Conservation (phyloP, 495 filamentous ascomycete species). For the Hypoxylon crocopeplum region DNA sequence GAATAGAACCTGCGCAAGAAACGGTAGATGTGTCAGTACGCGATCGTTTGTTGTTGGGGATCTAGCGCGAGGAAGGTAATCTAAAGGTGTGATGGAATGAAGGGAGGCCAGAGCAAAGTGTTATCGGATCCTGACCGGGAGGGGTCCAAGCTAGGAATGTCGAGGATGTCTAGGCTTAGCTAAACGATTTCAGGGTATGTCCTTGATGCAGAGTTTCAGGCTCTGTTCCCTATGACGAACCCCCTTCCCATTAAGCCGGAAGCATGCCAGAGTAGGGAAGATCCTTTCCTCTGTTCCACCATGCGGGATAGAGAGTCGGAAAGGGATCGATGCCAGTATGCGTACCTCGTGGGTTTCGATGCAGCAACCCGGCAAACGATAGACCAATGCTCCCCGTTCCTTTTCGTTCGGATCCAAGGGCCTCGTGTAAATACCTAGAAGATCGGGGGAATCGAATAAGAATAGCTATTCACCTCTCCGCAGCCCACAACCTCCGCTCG, state of each 20-base stretch:
- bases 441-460: too few relatives aligned
- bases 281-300: conserved; percentile 33
- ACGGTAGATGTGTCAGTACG: conserved; percentile 19
- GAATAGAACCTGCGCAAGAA: conserved; percentile 15
- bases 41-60: conserved; percentile 33
- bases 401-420: conserved; percentile 14
- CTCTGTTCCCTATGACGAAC: conserved; percentile 76
- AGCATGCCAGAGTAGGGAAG: conserved; percentile 30
- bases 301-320: conserved; percentile 28
- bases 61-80: conserved; percentile 19
- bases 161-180: conserved; percentile 29
- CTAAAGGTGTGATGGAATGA: conserved; percentile 38
- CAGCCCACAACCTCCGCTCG: too few relatives aligned
- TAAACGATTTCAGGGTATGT: conserved; percentile 48
- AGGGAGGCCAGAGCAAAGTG: conserved; percentile 35
- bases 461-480: too few relatives aligned
- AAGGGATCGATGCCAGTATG: conserved; percentile 39
- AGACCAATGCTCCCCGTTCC: conserved; percentile 26
- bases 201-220: conserved; percentile 77
- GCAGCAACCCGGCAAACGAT: conserved; percentile 38
- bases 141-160: conserved; percentile 36
- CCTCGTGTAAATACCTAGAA: too few relatives aligned
- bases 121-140: conserved; percentile 24
- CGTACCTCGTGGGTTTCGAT: conserved; percentile 42
- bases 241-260: conserved; percentile 44